phyloP scores from a whole-genome alignment of 2,329 filamentous ascomycete genomes.

The Clarireedia homoeocarpa region DNA sequence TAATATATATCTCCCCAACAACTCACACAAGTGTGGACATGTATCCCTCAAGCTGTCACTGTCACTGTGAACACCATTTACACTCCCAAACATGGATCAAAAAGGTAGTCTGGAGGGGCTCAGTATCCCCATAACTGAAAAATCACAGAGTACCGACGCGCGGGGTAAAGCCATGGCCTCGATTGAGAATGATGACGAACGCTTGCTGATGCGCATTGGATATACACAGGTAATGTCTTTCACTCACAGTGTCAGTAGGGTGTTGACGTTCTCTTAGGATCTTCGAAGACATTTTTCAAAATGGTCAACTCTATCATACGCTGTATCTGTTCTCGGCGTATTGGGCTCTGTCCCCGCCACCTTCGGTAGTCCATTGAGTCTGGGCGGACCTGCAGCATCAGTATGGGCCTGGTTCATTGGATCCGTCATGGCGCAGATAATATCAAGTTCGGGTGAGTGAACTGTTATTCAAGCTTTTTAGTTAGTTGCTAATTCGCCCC shows the following conservation, averaged over 20 bases:
- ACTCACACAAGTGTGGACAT: neutral
- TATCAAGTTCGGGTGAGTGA: slow-evolving; percentile 46
- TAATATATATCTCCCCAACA: no score
- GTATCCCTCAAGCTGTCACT: neutral
- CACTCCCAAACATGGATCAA: neutral
- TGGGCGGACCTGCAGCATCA: slow-evolving; percentile 54
- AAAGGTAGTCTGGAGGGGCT: neutral
- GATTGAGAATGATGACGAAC: slow-evolving; percentile 52
- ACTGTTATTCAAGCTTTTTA: neutral
- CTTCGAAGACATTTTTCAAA: slow-evolving; percentile 55
- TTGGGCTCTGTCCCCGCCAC: slow-evolving; percentile 59
- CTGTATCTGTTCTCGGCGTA: slow-evolving; percentile 57
- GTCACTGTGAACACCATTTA: neutral
- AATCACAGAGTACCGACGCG: neutral
- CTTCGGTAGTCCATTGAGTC: slow-evolving; percentile 48
- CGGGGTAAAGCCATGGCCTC: slow-evolving; percentile 33
- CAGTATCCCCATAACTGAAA: neutral
- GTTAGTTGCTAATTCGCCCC: neutral
- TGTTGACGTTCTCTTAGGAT: slow-evolving; percentile 37
- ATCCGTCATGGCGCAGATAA: slow-evolving; percentile 55
- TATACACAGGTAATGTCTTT: slow-evolving; percentile 48
- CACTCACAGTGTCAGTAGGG: neutral
- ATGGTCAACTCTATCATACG: slow-evolving; percentile 60
- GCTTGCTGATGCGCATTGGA: slow-evolving; percentile 51
- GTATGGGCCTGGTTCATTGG: slow-evolving; percentile 61